These are phyloP conservation scores for Lasiosphaeria hispida DNA, from an alignment of 495 filamentous ascomycete species.

Conservation along the genomic window DNA sequence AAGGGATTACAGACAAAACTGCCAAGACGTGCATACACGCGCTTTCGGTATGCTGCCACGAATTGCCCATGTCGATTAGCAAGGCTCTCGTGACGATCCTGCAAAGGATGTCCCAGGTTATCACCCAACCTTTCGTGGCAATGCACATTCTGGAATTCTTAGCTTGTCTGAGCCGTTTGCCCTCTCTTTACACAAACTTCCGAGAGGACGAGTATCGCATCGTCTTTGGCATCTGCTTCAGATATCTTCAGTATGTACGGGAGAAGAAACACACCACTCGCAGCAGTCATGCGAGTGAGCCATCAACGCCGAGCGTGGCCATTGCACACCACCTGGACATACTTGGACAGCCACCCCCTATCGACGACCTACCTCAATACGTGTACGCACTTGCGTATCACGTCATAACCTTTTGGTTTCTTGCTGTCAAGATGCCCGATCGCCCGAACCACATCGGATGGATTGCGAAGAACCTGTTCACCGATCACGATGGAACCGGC, in stretches of 20 bases:
- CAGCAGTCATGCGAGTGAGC: conserved; percentile 31
- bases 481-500: conserved; percentile 68
- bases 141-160: conserved; percentile 95
- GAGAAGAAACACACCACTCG: conserved; percentile 47
- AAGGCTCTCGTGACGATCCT: conserved; percentile 80
- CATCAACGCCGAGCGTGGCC: conserved; percentile 28
- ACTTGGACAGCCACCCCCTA: conserved; percentile 34
- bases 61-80: conserved; percentile 77
- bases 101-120: conserved; percentile 89
- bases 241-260: conserved; percentile 73
- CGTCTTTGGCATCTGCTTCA: conserved; percentile 91
- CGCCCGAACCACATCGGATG: conserved; percentile 80
- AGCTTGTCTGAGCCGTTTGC: conserved; percentile 77
- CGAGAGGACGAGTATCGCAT: conserved; percentile 83
- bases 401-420: conserved; percentile 95
- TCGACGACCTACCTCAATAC: conserved; percentile 78
- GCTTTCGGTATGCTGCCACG: conserved; percentile 88
- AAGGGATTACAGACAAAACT: conserved; percentile 79
- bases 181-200: conserved; percentile 82
- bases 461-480: conserved; percentile 86
- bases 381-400: conserved; percentile 91
- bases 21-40: conserved; percentile 92
- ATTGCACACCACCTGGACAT: conserved; percentile 22
- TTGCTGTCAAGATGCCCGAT: conserved; percentile 79
- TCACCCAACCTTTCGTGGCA: conserved; percentile 85